Percentiles rank a stretch among this genome's conserved stretches.
phyloP scores from a whole-genome alignment of 2,329 filamentous ascomycete genomes.

The Fusarium circinatum region DNA sequence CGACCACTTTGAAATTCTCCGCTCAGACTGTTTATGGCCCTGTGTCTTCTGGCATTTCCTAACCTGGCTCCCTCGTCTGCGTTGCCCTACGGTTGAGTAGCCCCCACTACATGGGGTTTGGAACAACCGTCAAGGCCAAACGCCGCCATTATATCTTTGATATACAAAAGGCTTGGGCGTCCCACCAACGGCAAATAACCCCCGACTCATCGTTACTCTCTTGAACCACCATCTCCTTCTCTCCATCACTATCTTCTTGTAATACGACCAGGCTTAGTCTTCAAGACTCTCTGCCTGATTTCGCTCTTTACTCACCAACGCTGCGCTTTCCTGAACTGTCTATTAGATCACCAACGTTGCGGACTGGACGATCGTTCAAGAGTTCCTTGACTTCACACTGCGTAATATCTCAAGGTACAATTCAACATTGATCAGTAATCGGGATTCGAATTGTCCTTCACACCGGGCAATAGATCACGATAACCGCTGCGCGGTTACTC shows the following conservation, averaged over 20 bases:
- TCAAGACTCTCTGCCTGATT: slow-evolving; percentile 12
- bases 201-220: slow-evolving; percentile 21
- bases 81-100: slow-evolving; percentile 45
- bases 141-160: slow-evolving; percentile 44
- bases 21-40: slow-evolving; percentile 40
- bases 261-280: slow-evolving; percentile 14
- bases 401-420: slow-evolving; percentile 22
- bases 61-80: slow-evolving; percentile 52
- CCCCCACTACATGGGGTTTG: slow-evolving; percentile 34
- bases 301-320: slow-evolving; percentile 27
- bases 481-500: slow-evolving; percentile 37
- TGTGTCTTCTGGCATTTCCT: slow-evolving; percentile 51
- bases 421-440: neutral
- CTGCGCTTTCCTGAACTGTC: slow-evolving; percentile 11
- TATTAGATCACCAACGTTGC: slow-evolving; percentile 1
- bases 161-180: slow-evolving; percentile 47
- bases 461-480: slow-evolving; percentile 10
- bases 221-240: slow-evolving; percentile 11
- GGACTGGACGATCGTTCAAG: slow-evolving; percentile 9
- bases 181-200: slow-evolving; percentile 35
- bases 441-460: slow-evolving; percentile 8
- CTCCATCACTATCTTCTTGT: slow-evolving; percentile 8
- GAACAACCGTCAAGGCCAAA: slow-evolving; percentile 39
- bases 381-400: slow-evolving; percentile 15
- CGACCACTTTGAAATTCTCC: slow-evolving; percentile 44